Evolutionary conservation across 106 monocot genomes (phyloP).

Genomic region (Dactylorhiza incarnata): DNA sequence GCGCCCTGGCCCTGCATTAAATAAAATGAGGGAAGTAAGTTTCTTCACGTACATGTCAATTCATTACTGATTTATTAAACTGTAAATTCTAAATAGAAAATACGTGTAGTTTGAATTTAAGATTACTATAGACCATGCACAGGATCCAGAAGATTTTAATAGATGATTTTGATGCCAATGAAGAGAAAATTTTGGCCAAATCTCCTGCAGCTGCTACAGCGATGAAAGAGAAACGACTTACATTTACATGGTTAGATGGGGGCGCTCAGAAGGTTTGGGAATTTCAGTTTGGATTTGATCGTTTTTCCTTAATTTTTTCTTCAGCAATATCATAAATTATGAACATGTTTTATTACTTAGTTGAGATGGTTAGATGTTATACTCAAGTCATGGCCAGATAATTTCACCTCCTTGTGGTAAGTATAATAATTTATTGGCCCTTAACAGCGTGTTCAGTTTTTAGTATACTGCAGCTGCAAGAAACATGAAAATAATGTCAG

Average conservation of each 20-base stretch:
- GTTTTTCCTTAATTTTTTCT: background rate
- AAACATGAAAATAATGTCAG: background rate
- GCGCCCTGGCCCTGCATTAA: conserved; percentile 60
- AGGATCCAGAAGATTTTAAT: conserved; percentile 34
- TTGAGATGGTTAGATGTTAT: conserved; percentile 3
- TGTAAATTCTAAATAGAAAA: background rate
- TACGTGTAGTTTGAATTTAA: conserved; percentile 12
- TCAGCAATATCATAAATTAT: background rate
- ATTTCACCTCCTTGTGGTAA: background rate
- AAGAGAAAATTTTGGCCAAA: conserved; percentile 12
- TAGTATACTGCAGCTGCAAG: background rate
- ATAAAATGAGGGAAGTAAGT: conserved; percentile 78
- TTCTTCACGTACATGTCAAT: background rate
- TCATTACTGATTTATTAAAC: background rate
- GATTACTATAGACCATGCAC: conserved; percentile 48
- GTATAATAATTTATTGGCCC: background rate
- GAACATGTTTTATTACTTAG: background rate
- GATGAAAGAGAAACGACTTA: conserved; percentile 56
- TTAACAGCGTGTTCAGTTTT: background rate
- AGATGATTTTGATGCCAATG: conserved; percentile 13
- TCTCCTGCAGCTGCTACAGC: conserved; percentile 39
- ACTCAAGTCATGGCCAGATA: background rate
- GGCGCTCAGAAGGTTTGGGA: conserved; percentile 63
- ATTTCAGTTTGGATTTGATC: background rate
- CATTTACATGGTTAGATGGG: conserved; percentile 93